Evolutionary conservation across 139 green algal genomes (phyloP).

Genomic region (Pseudopediastrum boryanum): DNA sequence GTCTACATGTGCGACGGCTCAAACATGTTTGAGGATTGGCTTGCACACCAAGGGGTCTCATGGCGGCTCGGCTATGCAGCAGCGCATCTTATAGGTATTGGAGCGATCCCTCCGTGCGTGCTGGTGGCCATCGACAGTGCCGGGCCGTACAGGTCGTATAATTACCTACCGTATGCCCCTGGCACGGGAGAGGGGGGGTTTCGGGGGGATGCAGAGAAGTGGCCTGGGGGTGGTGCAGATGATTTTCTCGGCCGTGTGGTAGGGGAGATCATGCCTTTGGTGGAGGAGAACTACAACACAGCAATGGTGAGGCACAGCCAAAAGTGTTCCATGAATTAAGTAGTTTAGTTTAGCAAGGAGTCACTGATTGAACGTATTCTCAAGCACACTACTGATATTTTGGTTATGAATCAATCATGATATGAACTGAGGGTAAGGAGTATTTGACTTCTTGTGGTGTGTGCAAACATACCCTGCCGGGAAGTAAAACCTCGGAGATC

Average conservation of each 20-base stretch:
- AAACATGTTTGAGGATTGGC: conserved; percentile 67
- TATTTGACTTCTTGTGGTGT: no score
- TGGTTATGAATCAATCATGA: no score
- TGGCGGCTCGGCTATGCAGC: conserved; percentile 51
- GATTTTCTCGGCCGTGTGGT: conserved; percentile 48
- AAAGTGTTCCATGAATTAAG: no score
- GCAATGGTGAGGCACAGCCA: neutral
- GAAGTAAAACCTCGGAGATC: no score
- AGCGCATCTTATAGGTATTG: conserved; percentile 37
- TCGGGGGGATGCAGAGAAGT: conserved; percentile 45
- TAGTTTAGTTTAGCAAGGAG: no score
- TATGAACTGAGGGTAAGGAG: no score
- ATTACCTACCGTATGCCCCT: conserved; percentile 63
- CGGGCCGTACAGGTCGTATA: conserved; percentile 48
- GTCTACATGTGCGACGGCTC: conserved; percentile 56
- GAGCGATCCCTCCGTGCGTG: conserved; percentile 49
- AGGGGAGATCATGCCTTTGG: conserved; percentile 55
- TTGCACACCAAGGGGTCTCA: conserved; percentile 54
- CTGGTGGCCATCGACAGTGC: conserved; percentile 57
- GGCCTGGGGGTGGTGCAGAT: conserved; percentile 54
- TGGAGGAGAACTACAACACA: conserved; percentile 10
- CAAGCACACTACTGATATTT: no score
- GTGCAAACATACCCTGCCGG: no score
- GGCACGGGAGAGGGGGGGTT: conserved; percentile 47
- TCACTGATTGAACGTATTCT: no score